Percentiles rank a stretch among this genome's conserved stretches.
Conservation (phyloP, 1,284 basidiomycete genomes). For the Schizophyllum commune region DNA sequence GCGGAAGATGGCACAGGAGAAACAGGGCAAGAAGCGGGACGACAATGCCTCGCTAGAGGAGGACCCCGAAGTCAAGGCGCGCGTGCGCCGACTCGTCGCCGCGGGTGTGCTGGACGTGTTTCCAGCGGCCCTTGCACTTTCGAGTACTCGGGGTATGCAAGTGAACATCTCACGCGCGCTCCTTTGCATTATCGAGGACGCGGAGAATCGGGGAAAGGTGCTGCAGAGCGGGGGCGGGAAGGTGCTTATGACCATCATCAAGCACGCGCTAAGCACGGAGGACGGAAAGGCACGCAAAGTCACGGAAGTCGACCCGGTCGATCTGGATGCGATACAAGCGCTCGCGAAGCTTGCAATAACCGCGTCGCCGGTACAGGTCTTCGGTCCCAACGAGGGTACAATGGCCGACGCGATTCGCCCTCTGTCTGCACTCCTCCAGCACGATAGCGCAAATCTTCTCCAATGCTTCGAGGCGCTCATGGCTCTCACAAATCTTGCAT, state of each 20-base stretch:
- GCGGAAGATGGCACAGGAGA: slow-evolving; percentile 52
- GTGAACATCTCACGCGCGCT: slow-evolving; percentile 47
- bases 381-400: slow-evolving; percentile 72
- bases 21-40: slow-evolving; percentile 27
- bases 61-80: slow-evolving; percentile 52
- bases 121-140: slow-evolving; percentile 42
- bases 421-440: slow-evolving; percentile 62
- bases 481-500: slow-evolving; percentile 93
- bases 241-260: slow-evolving; percentile 60
- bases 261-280: slow-evolving; percentile 22
- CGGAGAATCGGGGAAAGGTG: slow-evolving; percentile 68
- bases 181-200: slow-evolving; percentile 70
- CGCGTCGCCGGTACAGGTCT: slow-evolving; percentile 81
- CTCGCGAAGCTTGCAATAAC: slow-evolving; percentile 92
- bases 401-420: slow-evolving; percentile 79
- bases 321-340: slow-evolving; percentile 76
- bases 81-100: slow-evolving; percentile 49
- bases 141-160: slow-evolving; percentile 51
- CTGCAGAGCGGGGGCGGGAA: slow-evolving; percentile 82
- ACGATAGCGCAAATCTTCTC: slow-evolving; percentile 61
- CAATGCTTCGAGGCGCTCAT: slow-evolving; percentile 91
- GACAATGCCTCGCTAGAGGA: slow-evolving; percentile 40
- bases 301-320: slow-evolving; percentile 31
- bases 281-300: slow-evolving; percentile 15
- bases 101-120: slow-evolving; percentile 62